Conservation (phyloP, 345 rosid species). For the Eucalyptus lansdowneana region DNA sequence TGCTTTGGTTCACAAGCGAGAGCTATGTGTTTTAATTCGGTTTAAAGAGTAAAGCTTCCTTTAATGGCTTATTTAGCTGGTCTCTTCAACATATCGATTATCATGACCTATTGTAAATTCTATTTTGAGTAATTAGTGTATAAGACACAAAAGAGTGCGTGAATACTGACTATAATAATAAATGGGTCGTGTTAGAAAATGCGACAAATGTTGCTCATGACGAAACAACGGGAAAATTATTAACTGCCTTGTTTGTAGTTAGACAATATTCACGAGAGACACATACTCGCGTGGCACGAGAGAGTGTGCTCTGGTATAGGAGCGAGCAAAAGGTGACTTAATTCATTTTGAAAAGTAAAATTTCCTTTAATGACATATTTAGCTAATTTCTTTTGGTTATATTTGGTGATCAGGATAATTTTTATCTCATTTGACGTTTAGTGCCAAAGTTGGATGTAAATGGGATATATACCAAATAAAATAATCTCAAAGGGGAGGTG, state of each 20-base stretch:
- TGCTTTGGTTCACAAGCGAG: neutral
- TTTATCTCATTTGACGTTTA: rapidly evolving
- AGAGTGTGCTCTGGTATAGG: neutral
- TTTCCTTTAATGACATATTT: neutral
- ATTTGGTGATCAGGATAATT: too few relatives aligned
- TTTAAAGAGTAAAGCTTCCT: neutral
- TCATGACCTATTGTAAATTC: too few relatives aligned
- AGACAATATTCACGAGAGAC: neutral
- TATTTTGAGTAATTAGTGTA: neutral
- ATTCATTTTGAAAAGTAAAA: neutral
- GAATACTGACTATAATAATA: neutral
- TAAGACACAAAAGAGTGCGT: neutral
- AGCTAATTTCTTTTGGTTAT: neutral
- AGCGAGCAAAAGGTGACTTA: neutral
- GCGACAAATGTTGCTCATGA: neutral
- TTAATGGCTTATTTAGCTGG: neutral
- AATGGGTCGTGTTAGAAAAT: neutral
- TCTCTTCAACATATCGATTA: neutral
- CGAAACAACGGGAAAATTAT: neutral
- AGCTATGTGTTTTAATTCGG: rapidly evolving
- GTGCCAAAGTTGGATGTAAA: too few relatives aligned
- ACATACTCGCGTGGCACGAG: neutral
- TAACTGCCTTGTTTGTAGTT: neutral
- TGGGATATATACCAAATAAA: rapidly evolving
- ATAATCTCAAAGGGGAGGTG: rapidly evolving